phyloP scores from a whole-genome alignment of 2,329 filamentous ascomycete species.

The Monilinia polystroma region DNA sequence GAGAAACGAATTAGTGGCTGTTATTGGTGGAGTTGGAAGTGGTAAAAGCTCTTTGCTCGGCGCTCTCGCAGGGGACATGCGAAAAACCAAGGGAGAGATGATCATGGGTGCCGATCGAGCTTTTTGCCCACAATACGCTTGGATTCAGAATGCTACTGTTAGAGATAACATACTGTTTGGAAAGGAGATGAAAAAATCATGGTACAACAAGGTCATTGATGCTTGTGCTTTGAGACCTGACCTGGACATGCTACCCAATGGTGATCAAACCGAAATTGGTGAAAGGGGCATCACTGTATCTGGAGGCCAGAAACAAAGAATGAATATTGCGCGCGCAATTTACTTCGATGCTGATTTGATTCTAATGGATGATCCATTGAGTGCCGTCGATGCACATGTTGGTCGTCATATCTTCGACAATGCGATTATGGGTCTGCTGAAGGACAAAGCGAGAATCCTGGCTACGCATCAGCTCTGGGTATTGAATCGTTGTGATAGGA shows the following conservation, averaged over 20 bases:
- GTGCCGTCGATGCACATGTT: slow-evolving; percentile 68
- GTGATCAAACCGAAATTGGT: slow-evolving; percentile 88
- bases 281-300: slow-evolving; percentile 95
- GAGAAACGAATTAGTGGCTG: slow-evolving; percentile 74
- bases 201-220: slow-evolving; percentile 66
- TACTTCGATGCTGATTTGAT: slow-evolving; percentile 68
- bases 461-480: slow-evolving; percentile 96
- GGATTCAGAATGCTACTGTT: slow-evolving; percentile 92
- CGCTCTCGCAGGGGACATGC: slow-evolving; percentile 91
- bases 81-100: slow-evolving; percentile 72
- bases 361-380: slow-evolving; percentile 68
- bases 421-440: slow-evolving; percentile 84
- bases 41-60: slow-evolving; percentile 89
- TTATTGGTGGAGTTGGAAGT: slow-evolving; percentile 86
- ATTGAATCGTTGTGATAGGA: slow-evolving; percentile 82
- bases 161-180: slow-evolving; percentile 91
- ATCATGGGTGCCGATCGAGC: slow-evolving; percentile 76
- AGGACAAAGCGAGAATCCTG: slow-evolving; percentile 84
- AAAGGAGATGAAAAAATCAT: slow-evolving; percentile 68
- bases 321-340: slow-evolving; percentile 86
- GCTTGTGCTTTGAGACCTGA: slow-evolving; percentile 81
- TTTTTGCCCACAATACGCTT: slow-evolving; percentile 94
- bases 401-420: slow-evolving; percentile 84
- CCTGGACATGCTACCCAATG: slow-evolving; percentile 87
- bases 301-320: slow-evolving; percentile 89